A percentile compares a stretch with the other conserved stretches of the same genome.
Conservation (phyloP, 805 yeast genomes). For the Lachancea fermentati region DNA sequence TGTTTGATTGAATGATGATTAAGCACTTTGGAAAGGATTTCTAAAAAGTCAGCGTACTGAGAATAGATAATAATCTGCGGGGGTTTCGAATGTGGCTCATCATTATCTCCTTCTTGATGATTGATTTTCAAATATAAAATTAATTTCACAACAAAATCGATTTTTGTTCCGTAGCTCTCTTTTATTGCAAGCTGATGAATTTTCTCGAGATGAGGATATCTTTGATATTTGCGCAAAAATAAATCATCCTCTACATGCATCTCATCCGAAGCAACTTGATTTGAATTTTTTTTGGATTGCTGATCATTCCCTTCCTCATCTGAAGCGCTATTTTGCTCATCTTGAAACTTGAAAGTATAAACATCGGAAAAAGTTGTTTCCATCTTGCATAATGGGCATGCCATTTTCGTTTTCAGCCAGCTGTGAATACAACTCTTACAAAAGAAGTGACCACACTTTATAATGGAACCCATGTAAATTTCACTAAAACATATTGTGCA, state of each 20-base stretch:
- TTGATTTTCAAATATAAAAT: constrained; percentile 53
- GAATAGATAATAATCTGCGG: constrained; percentile 86
- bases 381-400: constrained; percentile 82
- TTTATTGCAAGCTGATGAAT: constrained; percentile 41
- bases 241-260: not conserved
- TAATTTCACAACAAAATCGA: constrained; percentile 75
- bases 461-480: constrained; percentile 70
- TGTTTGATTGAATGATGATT: constrained; percentile 49
- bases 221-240: constrained; percentile 13
- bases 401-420: constrained; percentile 56
- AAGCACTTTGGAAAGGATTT: constrained; percentile 61
- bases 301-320: constrained; percentile 8
- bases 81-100: constrained; percentile 25
- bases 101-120: constrained; percentile 34
- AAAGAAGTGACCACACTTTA: constrained; percentile 89
- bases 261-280: not conserved
- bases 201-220: constrained; percentile 34
- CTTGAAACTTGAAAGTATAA: constrained; percentile 57
- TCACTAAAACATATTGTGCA: constrained; percentile 77
- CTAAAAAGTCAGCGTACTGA: constrained; percentile 77
- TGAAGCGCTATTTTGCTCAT: constrained; percentile 12
- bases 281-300: not conserved
- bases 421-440: constrained; percentile 73
- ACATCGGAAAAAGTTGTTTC: constrained; percentile 44
- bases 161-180: constrained; percentile 72